phyloP scores from a whole-genome alignment of 306 rosid species.

The Spatholobus suberectus region DNA sequence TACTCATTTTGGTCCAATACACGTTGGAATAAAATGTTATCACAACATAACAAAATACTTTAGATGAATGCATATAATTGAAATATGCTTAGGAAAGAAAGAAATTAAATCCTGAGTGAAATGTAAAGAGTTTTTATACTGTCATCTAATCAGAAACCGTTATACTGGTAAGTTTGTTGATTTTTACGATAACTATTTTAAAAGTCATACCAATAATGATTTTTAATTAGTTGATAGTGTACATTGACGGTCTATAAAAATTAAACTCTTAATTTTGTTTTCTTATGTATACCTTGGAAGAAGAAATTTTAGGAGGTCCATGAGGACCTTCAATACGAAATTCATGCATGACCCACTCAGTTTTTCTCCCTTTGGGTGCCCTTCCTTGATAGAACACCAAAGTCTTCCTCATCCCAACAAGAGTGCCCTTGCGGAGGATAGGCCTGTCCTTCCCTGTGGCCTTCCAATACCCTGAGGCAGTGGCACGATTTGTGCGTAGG shows the following conservation, averaged over 20 bases:
- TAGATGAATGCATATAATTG: background rate
- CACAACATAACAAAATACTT: background rate
- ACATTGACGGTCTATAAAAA: no score
- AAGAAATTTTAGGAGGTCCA: conserved; percentile 58
- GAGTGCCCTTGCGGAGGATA: conserved; percentile 57
- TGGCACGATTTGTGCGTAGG: conserved; percentile 86
- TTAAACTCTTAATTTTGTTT: no score
- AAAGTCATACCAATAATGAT: no score
- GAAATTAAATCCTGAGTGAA: background rate
- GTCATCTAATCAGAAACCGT: background rate
- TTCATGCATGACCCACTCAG: conserved; percentile 97
- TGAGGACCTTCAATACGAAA: conserved; percentile 76
- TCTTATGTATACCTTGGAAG: conserved; percentile 64
- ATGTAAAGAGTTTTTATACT: no score
- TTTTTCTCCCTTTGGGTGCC: conserved; percentile 90
- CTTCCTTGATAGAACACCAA: conserved; percentile 95
- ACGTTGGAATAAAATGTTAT: background rate
- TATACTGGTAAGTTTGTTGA: no score
- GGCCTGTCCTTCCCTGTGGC: conserved; percentile 93
- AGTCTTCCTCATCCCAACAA: conserved; percentile 94
- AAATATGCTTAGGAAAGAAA: background rate
- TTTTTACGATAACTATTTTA: no score
- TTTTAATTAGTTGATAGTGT: no score
- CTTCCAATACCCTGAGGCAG: conserved; percentile 93
- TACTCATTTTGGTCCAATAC: background rate